Percentiles rank a stretch among this genome's conserved stretches.
phyloP scores from a whole-genome alignment of 768 basidiomycete genomes.

The Asterophora lycoperdoides region DNA sequence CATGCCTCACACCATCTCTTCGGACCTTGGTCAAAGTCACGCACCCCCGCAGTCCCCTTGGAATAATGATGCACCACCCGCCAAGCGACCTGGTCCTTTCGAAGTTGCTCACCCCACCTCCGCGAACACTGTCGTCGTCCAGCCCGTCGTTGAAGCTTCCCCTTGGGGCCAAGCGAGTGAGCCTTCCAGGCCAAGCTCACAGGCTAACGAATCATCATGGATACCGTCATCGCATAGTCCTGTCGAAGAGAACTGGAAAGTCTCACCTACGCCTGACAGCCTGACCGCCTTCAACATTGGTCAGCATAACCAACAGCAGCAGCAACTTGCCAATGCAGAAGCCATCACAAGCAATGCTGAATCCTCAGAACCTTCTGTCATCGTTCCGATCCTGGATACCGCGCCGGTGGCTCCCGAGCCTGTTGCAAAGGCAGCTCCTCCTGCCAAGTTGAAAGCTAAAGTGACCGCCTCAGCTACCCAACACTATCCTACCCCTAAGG shows the following conservation, averaged over 20 bases:
- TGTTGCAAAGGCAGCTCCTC: slow-evolving; percentile 17
- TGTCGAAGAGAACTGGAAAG: slow-evolving; percentile 46
- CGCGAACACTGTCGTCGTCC: slow-evolving; percentile 29
- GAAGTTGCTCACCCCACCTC: slow-evolving; percentile 41
- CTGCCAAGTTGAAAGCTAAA: slow-evolving; percentile 18
- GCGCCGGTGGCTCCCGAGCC: slow-evolving; percentile 15
- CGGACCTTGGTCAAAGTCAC: slow-evolving; percentile 14
- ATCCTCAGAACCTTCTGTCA: slow-evolving; percentile 9
- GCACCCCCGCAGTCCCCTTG: slow-evolving; percentile 33
- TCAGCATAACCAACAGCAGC: slow-evolving; percentile 53
- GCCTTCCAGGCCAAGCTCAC: slow-evolving; percentile 22
- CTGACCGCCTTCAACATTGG: slow-evolving; percentile 56
- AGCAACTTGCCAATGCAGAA: slow-evolving; percentile 27
- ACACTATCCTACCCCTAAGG: slow-evolving; percentile 12
- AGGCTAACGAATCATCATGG: slow-evolving; percentile 50
- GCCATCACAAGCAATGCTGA: slow-evolving; percentile 9
- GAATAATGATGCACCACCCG: slow-evolving; percentile 25
- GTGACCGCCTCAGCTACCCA: slow-evolving; percentile 15
- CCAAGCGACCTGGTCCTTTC: slow-evolving; percentile 38
- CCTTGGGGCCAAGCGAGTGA: slow-evolving; percentile 35
- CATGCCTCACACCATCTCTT: slow-evolving; percentile 15
- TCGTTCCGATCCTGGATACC: slow-evolving; percentile 5
- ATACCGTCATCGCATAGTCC: slow-evolving; percentile 41
- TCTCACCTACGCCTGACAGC: slow-evolving; percentile 39
- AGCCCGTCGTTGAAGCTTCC: slow-evolving; percentile 24